Evolutionary conservation across 192 early-diverging fungal species (phyloP), one percentile per base, ranked within the genome.

Genomic region (Podila verticillata): DNA sequence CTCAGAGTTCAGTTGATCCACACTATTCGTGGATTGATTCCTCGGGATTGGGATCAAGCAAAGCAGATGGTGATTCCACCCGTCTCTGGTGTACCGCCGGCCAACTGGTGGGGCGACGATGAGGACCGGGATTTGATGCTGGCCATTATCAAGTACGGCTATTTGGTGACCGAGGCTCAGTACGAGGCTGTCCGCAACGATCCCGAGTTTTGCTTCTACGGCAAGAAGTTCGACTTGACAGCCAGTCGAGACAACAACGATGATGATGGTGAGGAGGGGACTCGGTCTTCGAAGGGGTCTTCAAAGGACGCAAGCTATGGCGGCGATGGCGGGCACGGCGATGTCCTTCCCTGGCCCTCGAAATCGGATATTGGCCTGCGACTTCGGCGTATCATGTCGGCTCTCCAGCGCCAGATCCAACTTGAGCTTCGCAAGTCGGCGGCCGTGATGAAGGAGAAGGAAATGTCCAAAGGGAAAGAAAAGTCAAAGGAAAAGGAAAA

Each of bases 91-190:
- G 63, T 75, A n/a, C 89, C 86, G n/a, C 89, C 90, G 34, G 83
- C 81, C 12, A 48, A 63, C 22, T 91, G 90, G 90, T 96, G 95
- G 95, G 93, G 93, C 35, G 96, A 87, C 12, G 82, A 90, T 29
- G 91, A 95, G 75, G 95, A 96, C 63, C 88, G 91, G n/a, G 92
- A 95, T 74, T 59, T 96, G 56, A 70, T 96, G 65, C 80, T 95
- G 48, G 94, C 94, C 9, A 93, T 95, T n/a, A 87, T 86, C 70
- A 91, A 91, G 66, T 85, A 95, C 64, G 95, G 95, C 20, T 96
- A 96, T 71, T 56, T 80, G 19, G 77, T 80, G 22, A 80, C 77
- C 0, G 77, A 80, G 22, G 70, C 77, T 2, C 77, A 80, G 22
- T 80, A 80, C 19, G 70, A 80, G 28, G 83, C 85, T 24, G 86